phyloP scores from a whole-genome alignment of 768 basidiomycete species.

The Leucocoprinus sp. region DNA sequence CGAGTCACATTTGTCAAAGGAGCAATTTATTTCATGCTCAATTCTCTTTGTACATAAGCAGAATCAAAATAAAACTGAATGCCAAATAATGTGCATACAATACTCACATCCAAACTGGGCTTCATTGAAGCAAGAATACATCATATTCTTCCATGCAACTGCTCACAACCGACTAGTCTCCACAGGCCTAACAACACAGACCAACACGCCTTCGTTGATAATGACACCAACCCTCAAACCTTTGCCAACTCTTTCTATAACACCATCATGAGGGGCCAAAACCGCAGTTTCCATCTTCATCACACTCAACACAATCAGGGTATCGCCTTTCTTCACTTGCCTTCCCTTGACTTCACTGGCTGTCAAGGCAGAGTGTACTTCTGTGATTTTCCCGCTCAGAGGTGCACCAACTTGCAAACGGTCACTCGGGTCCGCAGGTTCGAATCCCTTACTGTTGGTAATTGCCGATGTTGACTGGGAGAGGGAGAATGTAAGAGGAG shows the following conservation, averaged over 20 bases:
- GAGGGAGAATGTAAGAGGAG: slow-evolving; percentile 24
- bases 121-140: too few relatives aligned
- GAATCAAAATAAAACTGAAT: too few relatives aligned
- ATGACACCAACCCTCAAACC: slow-evolving; percentile 25
- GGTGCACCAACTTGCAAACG: slow-evolving; percentile 23
- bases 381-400: slow-evolving; percentile 30
- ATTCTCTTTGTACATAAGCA: too few relatives aligned
- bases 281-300: slow-evolving; percentile 36
- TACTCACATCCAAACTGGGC: too few relatives aligned
- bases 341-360: slow-evolving; percentile 2
- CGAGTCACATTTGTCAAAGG: too few relatives aligned
- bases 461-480: slow-evolving; percentile 25
- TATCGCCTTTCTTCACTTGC: slow-evolving; percentile 24
- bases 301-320: slow-evolving; percentile 25
- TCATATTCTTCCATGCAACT: background rate
- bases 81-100: too few relatives aligned
- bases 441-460: slow-evolving; percentile 18
- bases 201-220: slow-evolving; percentile 26
- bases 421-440: slow-evolving; percentile 28
- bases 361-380: slow-evolving; percentile 24
- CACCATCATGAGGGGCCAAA: slow-evolving; percentile 21
- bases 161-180: slow-evolving; percentile 6
- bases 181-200: slow-evolving; percentile 20
- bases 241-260: slow-evolving; percentile 23
- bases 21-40: too few relatives aligned